Evolutionary conservation across 768 basidiomycete genomes (phyloP).

Genomic region (Russula sp.): DNA sequence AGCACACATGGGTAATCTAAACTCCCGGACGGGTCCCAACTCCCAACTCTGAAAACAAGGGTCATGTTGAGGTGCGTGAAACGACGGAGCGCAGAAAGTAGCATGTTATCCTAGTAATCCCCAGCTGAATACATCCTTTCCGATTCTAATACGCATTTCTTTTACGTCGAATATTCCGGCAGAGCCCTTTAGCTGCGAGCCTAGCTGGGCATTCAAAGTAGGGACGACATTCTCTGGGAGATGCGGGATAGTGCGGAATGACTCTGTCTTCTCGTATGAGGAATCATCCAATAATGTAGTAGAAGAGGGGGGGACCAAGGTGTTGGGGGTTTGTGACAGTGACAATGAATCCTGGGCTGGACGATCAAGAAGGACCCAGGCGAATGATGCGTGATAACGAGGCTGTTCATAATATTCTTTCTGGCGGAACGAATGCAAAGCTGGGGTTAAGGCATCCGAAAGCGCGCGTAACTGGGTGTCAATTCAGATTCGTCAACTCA

Average conservation of each 20-base stretch:
- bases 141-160: constrained; percentile 8
- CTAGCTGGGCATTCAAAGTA: neutral
- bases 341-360: neutral
- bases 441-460: constrained; percentile 48
- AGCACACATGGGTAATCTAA: neutral
- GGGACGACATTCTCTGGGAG: constrained; percentile 5
- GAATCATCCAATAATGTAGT: neutral
- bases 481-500: neutral
- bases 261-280: neutral
- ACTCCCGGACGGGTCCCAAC: neutral
- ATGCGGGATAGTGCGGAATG: neutral
- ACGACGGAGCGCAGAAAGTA: neutral
- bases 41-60: neutral
- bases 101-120: neutral
- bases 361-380: constrained; percentile 66
- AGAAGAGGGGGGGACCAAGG: neutral
- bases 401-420: constrained; percentile 74
- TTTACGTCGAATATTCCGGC: neutral
- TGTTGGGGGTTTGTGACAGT: neutral
- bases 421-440: constrained; percentile 55
- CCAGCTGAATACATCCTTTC: constrained; percentile 9
- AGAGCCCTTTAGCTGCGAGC: neutral
- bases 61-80: neutral
- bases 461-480: constrained; percentile 50
- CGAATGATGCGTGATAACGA: constrained; percentile 84